phyloP scores from a whole-genome alignment of 2,329 filamentous ascomycete species.

The Ceratocystis destructans region DNA sequence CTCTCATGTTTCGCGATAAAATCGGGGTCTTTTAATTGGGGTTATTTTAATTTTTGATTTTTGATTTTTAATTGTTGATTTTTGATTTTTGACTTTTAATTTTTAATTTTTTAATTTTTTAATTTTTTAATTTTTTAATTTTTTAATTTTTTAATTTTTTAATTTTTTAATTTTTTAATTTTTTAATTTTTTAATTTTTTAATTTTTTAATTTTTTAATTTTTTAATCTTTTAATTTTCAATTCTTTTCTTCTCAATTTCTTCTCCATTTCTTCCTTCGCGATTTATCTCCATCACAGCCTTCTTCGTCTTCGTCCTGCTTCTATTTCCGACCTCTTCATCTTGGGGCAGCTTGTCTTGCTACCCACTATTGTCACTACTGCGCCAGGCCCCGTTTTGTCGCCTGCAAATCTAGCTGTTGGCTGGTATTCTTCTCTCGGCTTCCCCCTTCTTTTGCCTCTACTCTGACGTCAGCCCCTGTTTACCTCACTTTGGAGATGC shows the following conservation, averaged over 20 bases:
- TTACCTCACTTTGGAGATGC: slow-evolving; percentile 7
- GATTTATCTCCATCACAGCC: too few species aligned
- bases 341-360: background rate
- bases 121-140: background rate
- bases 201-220: background rate
- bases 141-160: background rate
- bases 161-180: background rate
- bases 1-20: background rate
- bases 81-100: too few species aligned
- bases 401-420: background rate
- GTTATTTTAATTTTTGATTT: background rate
- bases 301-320: background rate
- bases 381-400: background rate
- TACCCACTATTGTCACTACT: background rate
- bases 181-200: too few species aligned
- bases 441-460: background rate
- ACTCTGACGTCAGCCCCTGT: slow-evolving; percentile 6
- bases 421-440: background rate
- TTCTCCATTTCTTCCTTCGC: background rate
- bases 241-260: background rate
- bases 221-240: background rate
- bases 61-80: background rate
- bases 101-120: background rate
- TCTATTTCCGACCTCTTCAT: background rate
- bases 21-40: background rate